phyloP scores from a whole-genome alignment of 495 filamentous ascomycete species.

The Neurospora sp. region DNA sequence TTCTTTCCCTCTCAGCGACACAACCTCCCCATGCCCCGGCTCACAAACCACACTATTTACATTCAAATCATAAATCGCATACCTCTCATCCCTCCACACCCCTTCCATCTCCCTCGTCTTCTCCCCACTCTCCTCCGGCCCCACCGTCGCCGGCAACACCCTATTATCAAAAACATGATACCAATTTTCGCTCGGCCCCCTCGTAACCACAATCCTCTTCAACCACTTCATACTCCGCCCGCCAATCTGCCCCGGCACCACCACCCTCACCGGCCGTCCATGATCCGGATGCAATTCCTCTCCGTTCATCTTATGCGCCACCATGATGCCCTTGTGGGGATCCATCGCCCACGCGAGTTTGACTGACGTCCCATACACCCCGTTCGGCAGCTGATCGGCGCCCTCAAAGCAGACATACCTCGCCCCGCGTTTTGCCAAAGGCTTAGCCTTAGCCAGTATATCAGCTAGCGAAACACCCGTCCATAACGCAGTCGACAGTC shows the following conservation, averaged over 20 bases:
- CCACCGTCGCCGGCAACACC: slow-evolving; percentile 81
- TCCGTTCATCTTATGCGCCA: slow-evolving; percentile 91
- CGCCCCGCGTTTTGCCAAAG: slow-evolving; percentile 47
- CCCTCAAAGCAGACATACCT: slow-evolving; percentile 91
- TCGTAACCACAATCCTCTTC: slow-evolving; percentile 71
- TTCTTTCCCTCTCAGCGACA: slow-evolving; percentile 33
- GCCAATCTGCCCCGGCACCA: slow-evolving; percentile 90
- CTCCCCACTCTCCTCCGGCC: slow-evolving; percentile 67
- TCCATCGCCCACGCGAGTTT: slow-evolving; percentile 88
- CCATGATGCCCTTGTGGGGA: slow-evolving; percentile 74
- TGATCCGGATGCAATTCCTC: slow-evolving; percentile 78
- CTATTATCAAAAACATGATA: slow-evolving; percentile 95
- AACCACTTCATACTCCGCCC: slow-evolving; percentile 95
- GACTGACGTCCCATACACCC: slow-evolving; percentile 79
- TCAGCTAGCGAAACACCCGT: slow-evolving; percentile 75
- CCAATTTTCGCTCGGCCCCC: slow-evolving; percentile 81
- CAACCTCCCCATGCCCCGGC: slow-evolving; percentile 68
- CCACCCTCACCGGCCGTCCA: slow-evolving; percentile 71
- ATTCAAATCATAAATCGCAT: slow-evolving; percentile 90
- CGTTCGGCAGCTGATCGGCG: slow-evolving; percentile 82
- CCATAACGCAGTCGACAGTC: slow-evolving; percentile 81
- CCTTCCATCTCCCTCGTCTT: slow-evolving; percentile 60
- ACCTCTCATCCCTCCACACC: slow-evolving; percentile 86
- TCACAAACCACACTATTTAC: slow-evolving; percentile 77
- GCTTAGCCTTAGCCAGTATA: slow-evolving; percentile 57